Conservation (phyloP, 768 basidiomycete species). For the Termitomyces sp. region DNA sequence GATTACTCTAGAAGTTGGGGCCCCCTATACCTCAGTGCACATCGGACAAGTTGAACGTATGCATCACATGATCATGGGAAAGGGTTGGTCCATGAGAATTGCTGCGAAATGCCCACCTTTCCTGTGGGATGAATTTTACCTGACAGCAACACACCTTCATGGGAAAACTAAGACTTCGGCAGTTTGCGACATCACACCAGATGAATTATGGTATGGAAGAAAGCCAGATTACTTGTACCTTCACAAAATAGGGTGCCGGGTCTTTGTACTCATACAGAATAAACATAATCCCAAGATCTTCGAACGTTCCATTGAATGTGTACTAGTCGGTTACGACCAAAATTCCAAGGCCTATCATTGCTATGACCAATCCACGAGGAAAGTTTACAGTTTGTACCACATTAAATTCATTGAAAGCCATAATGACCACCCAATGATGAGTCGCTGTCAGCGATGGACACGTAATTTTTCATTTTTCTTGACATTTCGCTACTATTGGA, state of each 20-base stretch:
- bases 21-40: too few relatives aligned
- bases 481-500: too few relatives aligned
- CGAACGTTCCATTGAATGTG: background rate
- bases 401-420: background rate
- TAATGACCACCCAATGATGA: too few relatives aligned
- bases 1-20: too few relatives aligned
- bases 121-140: background rate
- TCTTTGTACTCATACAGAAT: background rate
- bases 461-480: too few relatives aligned
- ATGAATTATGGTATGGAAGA: background rate
- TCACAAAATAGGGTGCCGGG: background rate
- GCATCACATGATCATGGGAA: too few relatives aligned
- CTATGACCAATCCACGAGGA: background rate
- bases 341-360: background rate
- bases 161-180: background rate
- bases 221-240: background rate
- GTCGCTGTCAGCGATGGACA: too few relatives aligned
- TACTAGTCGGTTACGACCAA: background rate
- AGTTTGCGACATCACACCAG: background rate
- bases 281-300: background rate
- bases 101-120: background rate
- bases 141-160: background rate
- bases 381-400: background rate
- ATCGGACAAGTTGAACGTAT: too few relatives aligned
- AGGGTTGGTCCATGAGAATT: too few relatives aligned